phyloP scores from a whole-genome alignment of 257 asterid genomes.

The Nicotiana knightiana region DNA sequence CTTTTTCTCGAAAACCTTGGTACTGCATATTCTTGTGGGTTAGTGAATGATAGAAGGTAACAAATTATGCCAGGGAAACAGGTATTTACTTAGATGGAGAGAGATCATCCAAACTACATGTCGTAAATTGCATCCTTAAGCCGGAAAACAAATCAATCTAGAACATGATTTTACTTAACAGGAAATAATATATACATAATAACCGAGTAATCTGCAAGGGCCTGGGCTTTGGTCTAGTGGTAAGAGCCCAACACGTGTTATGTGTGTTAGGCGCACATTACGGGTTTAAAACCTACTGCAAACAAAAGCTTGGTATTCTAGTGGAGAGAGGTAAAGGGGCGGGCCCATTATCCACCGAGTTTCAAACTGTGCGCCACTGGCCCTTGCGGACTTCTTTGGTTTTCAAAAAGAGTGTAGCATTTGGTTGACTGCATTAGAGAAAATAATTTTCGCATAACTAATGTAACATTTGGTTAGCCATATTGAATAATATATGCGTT shows the following conservation, averaged over 20 bases:
- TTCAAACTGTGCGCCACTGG: background rate
- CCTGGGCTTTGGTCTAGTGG: background rate
- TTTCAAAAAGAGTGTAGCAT: background rate
- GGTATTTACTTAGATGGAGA: background rate
- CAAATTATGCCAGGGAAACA: background rate
- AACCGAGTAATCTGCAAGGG: background rate
- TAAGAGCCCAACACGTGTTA: background rate
- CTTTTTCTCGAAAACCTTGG: background rate
- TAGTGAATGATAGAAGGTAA: background rate
- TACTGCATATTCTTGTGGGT: background rate
- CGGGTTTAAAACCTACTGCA: background rate
- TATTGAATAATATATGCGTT: background rate
- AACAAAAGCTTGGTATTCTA: background rate
- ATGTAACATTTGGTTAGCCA: background rate
- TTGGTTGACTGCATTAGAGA: background rate
- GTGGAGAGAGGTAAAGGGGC: background rate
- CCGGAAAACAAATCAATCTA: background rate
- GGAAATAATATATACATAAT: background rate
- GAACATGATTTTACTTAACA: background rate
- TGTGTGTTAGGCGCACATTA: background rate
- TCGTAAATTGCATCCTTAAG: too few relatives aligned
- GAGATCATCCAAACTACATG: too few relatives aligned
- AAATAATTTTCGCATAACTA: background rate
- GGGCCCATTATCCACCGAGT: background rate
- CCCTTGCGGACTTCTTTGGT: background rate